Conservation (phyloP, 768 basidiomycete genomes). For the Mycena venus region DNA sequence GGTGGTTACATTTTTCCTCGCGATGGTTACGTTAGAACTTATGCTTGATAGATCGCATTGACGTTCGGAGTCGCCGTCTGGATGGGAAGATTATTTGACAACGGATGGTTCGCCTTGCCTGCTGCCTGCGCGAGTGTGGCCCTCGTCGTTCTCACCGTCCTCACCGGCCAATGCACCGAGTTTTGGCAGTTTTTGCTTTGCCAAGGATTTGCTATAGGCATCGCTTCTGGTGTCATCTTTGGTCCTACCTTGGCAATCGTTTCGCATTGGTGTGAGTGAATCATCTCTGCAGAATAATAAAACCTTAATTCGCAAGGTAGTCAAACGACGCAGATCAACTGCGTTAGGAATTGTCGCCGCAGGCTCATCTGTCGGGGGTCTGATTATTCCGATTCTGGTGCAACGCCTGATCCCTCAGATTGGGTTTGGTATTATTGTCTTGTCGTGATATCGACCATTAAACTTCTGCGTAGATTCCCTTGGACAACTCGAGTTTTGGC, state of each 20-base stretch:
- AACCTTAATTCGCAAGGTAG: neutral
- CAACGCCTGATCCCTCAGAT: constrained; percentile 54
- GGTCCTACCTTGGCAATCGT: constrained; percentile 71
- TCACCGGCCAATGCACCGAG: constrained; percentile 75
- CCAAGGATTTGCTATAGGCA: constrained; percentile 78
- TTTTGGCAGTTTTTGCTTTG: constrained; percentile 87
- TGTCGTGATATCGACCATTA: neutral
- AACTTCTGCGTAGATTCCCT: constrained; percentile 58
- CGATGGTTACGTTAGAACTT: neutral
- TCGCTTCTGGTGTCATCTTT: constrained; percentile 72
- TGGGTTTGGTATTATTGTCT: neutral
- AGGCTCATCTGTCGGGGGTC: constrained; percentile 79
- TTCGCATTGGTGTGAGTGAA: constrained; percentile 78
- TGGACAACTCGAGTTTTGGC: constrained; percentile 85
- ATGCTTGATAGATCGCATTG: constrained; percentile 64
- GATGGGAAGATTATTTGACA: constrained; percentile 79
- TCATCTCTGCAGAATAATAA: neutral
- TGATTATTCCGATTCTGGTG: constrained; percentile 72
- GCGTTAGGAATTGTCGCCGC: constrained; percentile 73
- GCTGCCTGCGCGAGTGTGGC: constrained; percentile 61
- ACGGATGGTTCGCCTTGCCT: constrained; percentile 73
- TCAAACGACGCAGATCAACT: constrained; percentile 25
- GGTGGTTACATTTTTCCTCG: constrained; percentile 47
- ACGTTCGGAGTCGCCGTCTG: constrained; percentile 73
- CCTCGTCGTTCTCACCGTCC: constrained; percentile 69